Percentiles rank a stretch among this genome's conserved stretches.
These are phyloP conservation scores for Penicillium sp. DNA, from an alignment of 2,329 filamentous ascomycete species.

Conservation along the genomic window DNA sequence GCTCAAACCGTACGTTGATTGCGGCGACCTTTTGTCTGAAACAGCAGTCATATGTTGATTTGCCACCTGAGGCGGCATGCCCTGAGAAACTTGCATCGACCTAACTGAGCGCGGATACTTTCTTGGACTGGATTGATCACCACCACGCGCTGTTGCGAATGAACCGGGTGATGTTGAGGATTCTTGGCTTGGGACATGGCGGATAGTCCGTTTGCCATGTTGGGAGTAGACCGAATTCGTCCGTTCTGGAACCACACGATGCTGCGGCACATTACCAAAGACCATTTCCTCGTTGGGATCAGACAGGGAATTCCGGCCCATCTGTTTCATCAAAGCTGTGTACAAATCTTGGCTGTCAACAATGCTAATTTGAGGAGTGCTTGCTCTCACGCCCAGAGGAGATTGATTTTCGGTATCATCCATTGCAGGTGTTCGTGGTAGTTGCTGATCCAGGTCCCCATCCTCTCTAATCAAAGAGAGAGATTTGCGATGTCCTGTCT, in stretches of 20 bases:
- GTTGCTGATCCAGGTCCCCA: constrained; percentile 25
- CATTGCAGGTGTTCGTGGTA: constrained; percentile 1
- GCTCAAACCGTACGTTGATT: neutral
- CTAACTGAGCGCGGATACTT: constrained; percentile 5
- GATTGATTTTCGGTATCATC: neutral
- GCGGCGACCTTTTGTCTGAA: neutral
- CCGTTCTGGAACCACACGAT: constrained; percentile 30
- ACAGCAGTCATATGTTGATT: neutral
- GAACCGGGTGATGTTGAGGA: constrained; percentile 32
- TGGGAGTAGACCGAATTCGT: constrained; percentile 26
- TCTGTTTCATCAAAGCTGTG: constrained; percentile 44
- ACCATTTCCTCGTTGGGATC: constrained; percentile 25
- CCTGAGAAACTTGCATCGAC: constrained; percentile 4
- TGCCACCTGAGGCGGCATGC: neutral
- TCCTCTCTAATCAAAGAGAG: constrained; percentile 47
- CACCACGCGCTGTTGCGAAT: constrained; percentile 30
- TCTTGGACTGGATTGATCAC: constrained; percentile 23
- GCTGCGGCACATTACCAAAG: constrained; percentile 32
- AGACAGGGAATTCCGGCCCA: constrained; percentile 26
- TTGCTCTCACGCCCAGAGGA: constrained; percentile 17
- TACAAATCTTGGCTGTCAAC: constrained; percentile 44
- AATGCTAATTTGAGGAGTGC: constrained; percentile 19
- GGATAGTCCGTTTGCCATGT: constrained; percentile 29
- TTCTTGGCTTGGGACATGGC: constrained; percentile 31
- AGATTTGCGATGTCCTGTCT: constrained; percentile 34